phyloP scores from a whole-genome alignment of 2,329 filamentous ascomycete species.

The Chalara sp. region DNA sequence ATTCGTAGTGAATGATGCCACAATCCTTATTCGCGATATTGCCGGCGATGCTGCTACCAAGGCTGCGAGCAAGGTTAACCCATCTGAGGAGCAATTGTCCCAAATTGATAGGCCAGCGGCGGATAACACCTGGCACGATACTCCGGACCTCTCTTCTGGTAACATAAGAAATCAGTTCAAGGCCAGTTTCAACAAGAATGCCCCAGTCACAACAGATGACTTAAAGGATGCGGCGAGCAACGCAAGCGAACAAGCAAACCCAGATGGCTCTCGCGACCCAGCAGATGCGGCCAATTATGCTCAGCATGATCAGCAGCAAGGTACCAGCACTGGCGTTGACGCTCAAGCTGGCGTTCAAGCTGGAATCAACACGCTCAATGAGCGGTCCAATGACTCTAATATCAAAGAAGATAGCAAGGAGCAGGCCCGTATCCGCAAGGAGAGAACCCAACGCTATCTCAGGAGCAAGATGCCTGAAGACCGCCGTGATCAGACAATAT shows the following conservation, averaged over 20 bases:
- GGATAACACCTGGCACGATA: slow-evolving; percentile 91
- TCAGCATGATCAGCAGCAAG: slow-evolving; percentile 38
- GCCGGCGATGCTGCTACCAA: slow-evolving; percentile 82
- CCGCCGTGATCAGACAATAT: slow-evolving; percentile 86
- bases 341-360: slow-evolving; percentile 37
- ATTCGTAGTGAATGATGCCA: slow-evolving; percentile 64
- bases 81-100: slow-evolving; percentile 66
- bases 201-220: slow-evolving; percentile 48
- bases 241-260: slow-evolving; percentile 50
- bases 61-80: slow-evolving; percentile 68
- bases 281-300: slow-evolving; percentile 42
- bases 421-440: slow-evolving; percentile 43
- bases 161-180: slow-evolving; percentile 64
- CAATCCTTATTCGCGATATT: slow-evolving; percentile 79
- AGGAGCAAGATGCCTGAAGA: slow-evolving; percentile 84
- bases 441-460: slow-evolving; percentile 64
- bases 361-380: slow-evolving; percentile 36
- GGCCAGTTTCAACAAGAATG: slow-evolving; percentile 46
- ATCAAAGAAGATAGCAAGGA: slow-evolving; percentile 53
- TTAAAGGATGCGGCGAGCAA: slow-evolving; percentile 52
- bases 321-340: slow-evolving; percentile 42
- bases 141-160: slow-evolving; percentile 66
- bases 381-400: slow-evolving; percentile 54
- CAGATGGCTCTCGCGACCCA: slow-evolving; percentile 46
- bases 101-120: slow-evolving; percentile 79